These are phyloP conservation scores for Xylaria sp. DNA, from an alignment of 2,329 filamentous ascomycete species.

Conservation along the genomic window DNA sequence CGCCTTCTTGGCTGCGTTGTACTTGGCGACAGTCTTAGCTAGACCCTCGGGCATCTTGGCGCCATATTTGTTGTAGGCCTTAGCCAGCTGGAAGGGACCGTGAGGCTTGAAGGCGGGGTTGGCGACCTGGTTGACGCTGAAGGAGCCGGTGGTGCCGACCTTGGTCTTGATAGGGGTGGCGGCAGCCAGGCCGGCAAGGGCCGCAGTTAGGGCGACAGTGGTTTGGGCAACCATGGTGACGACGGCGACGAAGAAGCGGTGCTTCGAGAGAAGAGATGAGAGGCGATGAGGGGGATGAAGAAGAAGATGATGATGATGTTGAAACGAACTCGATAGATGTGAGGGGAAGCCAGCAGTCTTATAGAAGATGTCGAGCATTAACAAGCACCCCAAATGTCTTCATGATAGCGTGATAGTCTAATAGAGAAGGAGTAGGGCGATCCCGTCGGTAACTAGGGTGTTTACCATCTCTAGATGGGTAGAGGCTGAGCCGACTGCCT, in stretches of 20 bases:
- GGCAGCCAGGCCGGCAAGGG: slow-evolving; percentile 43
- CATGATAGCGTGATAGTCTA: slow-evolving; percentile 15
- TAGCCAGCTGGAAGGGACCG: slow-evolving; percentile 46
- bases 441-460: slow-evolving; percentile 6
- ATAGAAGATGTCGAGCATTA: slow-evolving; percentile 25
- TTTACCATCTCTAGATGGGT: slow-evolving; percentile 18
- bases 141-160: slow-evolving; percentile 41
- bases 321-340: slow-evolving; percentile 1
- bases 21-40: slow-evolving; percentile 42
- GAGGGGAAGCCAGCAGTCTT: slow-evolving; percentile 29
- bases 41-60: slow-evolving; percentile 44
- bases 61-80: slow-evolving; percentile 49
- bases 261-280: slow-evolving; percentile 10
- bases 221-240: slow-evolving; percentile 36
- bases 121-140: slow-evolving; percentile 45
- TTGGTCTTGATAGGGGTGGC: slow-evolving; percentile 41
- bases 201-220: slow-evolving; percentile 37
- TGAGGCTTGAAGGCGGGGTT: slow-evolving; percentile 46
- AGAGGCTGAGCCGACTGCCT: slow-evolving; percentile 31
- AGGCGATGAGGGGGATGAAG: not conserved
- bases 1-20: slow-evolving; percentile 37
- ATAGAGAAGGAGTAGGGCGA: slow-evolving; percentile 26
- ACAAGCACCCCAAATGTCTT: not conserved
- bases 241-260: slow-evolving; percentile 10
- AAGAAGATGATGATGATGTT: slow-evolving; percentile 15